phyloP scores from a whole-genome alignment of 2,329 filamentous ascomycete species.

The Rosellinia necatrix region DNA sequence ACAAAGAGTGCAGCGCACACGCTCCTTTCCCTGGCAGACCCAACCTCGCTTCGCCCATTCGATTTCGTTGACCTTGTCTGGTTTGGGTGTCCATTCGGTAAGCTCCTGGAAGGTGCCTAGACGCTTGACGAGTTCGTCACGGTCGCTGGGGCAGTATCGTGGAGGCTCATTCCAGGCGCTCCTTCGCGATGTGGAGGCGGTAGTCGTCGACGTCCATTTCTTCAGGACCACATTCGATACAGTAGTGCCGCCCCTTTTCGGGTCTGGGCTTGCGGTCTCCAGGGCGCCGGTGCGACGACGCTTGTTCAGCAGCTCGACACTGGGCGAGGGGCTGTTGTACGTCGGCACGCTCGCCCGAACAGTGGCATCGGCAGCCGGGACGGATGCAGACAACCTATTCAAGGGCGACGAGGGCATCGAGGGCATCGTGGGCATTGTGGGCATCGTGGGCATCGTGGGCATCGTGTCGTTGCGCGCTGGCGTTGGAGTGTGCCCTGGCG shows the following conservation, averaged over 20 bases:
- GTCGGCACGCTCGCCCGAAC: slow-evolving; percentile 26
- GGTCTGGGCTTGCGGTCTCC: slow-evolving; percentile 45
- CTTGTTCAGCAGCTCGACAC: slow-evolving; percentile 53
- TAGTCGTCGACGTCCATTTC: slow-evolving; percentile 44
- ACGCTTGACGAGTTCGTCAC: slow-evolving; percentile 77
- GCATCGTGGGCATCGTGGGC: too few relatives aligned
- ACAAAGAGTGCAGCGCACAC: slow-evolving; percentile 84
- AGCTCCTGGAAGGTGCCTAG: slow-evolving; percentile 89
- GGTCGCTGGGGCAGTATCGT: slow-evolving; percentile 85
- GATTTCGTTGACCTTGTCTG: slow-evolving; percentile 81
- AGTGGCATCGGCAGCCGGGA: slow-evolving; percentile 20
- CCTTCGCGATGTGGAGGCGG: slow-evolving; percentile 32
- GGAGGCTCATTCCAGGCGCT: slow-evolving; percentile 49
- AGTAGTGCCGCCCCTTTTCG: slow-evolving; percentile 37
- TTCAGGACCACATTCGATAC: slow-evolving; percentile 50
- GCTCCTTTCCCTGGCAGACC: slow-evolving; percentile 82
- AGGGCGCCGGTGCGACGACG: slow-evolving; percentile 56
- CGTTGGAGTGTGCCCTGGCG: too few relatives aligned
- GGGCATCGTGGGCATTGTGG: too few relatives aligned
- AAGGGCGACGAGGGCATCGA: slow-evolving; percentile 32
- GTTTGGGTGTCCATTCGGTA: slow-evolving; percentile 92
- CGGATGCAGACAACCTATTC: slow-evolving; percentile 43
- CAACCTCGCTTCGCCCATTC: slow-evolving; percentile 95
- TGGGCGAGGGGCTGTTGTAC: slow-evolving; percentile 26
- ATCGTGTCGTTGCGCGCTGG: too few relatives aligned